phyloP scores from a whole-genome alignment of 164 flowering plant genomes.

The Aristolochia californica region DNA sequence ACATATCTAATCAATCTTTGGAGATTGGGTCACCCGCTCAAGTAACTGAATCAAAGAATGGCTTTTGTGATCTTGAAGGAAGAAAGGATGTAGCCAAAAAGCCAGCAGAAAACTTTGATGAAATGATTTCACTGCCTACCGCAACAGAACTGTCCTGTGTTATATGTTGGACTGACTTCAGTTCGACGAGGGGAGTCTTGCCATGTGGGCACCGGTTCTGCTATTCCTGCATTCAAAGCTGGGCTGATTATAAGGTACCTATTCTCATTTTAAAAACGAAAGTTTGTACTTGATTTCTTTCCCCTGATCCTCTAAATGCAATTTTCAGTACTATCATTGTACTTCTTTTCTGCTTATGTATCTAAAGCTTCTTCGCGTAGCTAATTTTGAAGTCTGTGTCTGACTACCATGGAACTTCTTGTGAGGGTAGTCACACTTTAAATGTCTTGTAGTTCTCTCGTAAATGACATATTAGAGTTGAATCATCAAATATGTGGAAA shows the following conservation, averaged over 20 bases:
- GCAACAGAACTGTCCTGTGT: slow-evolving; percentile 67
- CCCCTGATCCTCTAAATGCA: neutral
- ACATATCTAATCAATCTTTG: neutral
- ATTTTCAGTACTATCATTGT: no score
- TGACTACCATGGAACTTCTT: no score
- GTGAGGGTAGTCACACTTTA: no score
- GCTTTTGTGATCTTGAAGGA: slow-evolving; percentile 13
- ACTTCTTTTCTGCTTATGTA: no score
- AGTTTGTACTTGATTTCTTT: neutral
- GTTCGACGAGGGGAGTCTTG: slow-evolving; percentile 69
- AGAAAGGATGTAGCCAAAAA: slow-evolving; percentile 6
- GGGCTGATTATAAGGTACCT: slow-evolving; percentile 85
- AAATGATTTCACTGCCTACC: slow-evolving; percentile 13
- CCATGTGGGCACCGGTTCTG: slow-evolving; percentile 96
- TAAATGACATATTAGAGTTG: no score
- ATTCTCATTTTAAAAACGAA: neutral
- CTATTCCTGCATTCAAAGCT: slow-evolving; percentile 74
- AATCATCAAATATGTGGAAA: no score
- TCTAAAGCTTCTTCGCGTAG: no score
- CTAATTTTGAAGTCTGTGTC: no score
- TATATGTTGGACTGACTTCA: slow-evolving; percentile 87
- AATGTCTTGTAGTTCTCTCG: no score
- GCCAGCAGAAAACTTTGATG: slow-evolving; percentile 9
- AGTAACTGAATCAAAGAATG: slow-evolving; percentile 12
- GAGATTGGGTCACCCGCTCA: neutral